A percentile compares a stretch with the other conserved stretches of the same genome.
Evolutionary conservation across 345 rosid species (phyloP).

Genomic region (Zanthoxylum bungeanum): DNA sequence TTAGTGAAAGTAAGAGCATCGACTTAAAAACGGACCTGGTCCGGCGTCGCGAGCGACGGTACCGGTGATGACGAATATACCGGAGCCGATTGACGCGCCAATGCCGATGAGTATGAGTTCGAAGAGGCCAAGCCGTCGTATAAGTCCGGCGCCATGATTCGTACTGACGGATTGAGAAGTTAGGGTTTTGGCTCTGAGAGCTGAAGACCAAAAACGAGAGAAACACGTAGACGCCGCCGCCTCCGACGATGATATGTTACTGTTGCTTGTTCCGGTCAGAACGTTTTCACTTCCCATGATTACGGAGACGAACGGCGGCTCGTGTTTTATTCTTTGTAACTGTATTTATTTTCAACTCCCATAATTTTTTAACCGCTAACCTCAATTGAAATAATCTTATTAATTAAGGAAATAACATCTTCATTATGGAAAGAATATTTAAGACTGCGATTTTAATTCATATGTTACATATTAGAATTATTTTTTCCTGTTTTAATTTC

Average conservation of each 20-base stretch:
- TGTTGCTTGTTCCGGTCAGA: neutral
- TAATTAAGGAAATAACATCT: no score
- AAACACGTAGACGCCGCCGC: slow-evolving; percentile 33
- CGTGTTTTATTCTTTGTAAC: neutral
- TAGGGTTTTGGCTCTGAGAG: slow-evolving; percentile 58
- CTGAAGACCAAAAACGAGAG: slow-evolving; percentile 68
- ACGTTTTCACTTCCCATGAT: neutral
- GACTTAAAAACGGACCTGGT: slow-evolving; percentile 56
- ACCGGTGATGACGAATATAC: slow-evolving; percentile 93
- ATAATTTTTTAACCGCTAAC: no score
- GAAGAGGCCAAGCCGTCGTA: slow-evolving; percentile 78
- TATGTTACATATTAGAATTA: no score
- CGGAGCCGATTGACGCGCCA: slow-evolving; percentile 96
- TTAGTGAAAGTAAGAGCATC: neutral
- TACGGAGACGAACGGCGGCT: neutral
- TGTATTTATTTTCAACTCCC: no score
- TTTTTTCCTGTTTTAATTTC: no score
- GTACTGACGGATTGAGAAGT: slow-evolving; percentile 30
- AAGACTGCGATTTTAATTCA: no score
- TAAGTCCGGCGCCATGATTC: slow-evolving; percentile 45
- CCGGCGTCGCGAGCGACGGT: slow-evolving; percentile 96
- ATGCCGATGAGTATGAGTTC: slow-evolving; percentile 83
- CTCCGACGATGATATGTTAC: neutral
- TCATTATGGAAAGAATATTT: no score
- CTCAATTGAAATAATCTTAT: no score